These are phyloP conservation scores for Syncephalastrum sp. DNA, from an alignment of 371 early-diverging fungal species.

Conservation along the genomic window DNA sequence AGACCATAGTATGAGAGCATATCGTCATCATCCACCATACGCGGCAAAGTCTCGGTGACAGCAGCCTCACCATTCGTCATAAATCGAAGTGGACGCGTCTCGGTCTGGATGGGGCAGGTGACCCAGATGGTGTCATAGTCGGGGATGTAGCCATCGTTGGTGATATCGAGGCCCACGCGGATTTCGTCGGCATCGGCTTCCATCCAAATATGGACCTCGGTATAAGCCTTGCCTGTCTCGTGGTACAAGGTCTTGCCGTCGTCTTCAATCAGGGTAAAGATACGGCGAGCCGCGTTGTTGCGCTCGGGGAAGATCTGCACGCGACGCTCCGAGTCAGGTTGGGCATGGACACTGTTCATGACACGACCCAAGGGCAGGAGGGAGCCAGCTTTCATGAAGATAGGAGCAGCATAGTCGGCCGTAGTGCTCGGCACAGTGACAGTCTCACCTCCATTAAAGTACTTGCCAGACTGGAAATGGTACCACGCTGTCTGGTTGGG, in stretches of 20 bases:
- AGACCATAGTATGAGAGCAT: neutral
- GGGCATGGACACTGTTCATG: slow-evolving; percentile 29
- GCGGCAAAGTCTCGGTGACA: neutral
- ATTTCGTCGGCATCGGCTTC: slow-evolving; percentile 24
- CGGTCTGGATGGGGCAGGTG: slow-evolving; percentile 41
- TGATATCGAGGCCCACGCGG: slow-evolving; percentile 27
- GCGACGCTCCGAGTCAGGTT: slow-evolving; percentile 31
- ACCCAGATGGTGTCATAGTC: slow-evolving; percentile 40
- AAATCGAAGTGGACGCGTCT: slow-evolving; percentile 20
- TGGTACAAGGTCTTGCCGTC: slow-evolving; percentile 40
- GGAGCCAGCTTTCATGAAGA: slow-evolving; percentile 34
- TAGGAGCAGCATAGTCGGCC: slow-evolving; percentile 25
- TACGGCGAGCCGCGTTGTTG: slow-evolving; percentile 6
- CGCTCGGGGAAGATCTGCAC: slow-evolving; percentile 37
- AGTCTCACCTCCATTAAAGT: slow-evolving; percentile 20
- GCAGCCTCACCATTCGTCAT: neutral
- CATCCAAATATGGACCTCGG: slow-evolving; percentile 31
- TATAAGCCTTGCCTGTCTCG: slow-evolving; percentile 30
- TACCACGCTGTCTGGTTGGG: slow-evolving; percentile 38
- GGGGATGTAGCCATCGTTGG: slow-evolving; percentile 36
- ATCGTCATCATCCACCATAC: slow-evolving; percentile 4
- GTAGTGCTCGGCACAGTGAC: slow-evolving; percentile 22
- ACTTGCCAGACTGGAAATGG: slow-evolving; percentile 37
- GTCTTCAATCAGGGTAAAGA: slow-evolving; percentile 35
- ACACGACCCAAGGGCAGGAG: slow-evolving; percentile 31